These are phyloP conservation scores for Cercospora berteroae DNA, from an alignment of 2,329 filamentous ascomycete species.

Conservation along the genomic window DNA sequence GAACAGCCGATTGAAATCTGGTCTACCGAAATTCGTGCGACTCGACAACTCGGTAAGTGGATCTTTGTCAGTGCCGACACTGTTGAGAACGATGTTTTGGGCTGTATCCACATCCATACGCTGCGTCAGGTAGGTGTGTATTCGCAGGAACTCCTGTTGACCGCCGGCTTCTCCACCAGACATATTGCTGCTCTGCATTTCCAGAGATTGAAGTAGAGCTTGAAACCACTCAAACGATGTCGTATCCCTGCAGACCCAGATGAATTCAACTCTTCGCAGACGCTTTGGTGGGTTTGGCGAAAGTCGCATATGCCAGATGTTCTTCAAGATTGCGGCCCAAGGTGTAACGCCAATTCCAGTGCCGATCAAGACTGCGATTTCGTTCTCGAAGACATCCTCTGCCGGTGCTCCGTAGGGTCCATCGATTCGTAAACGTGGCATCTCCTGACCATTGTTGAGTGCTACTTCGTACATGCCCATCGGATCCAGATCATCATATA, in stretches of 20 bases:
- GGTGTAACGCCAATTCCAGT: slow-evolving; percentile 86
- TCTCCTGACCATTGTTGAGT: slow-evolving; percentile 85
- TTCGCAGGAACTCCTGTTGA: slow-evolving; percentile 82
- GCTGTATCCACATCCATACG: slow-evolving; percentile 87
- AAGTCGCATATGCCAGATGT: slow-evolving; percentile 95
- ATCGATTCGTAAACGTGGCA: slow-evolving; percentile 87
- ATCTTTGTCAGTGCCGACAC: slow-evolving; percentile 81
- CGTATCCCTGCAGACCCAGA: slow-evolving; percentile 97
- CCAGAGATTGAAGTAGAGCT: slow-evolving; percentile 83
- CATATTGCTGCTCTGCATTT: slow-evolving; percentile 74
- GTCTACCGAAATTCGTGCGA: slow-evolving; percentile 90
- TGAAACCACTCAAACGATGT: slow-evolving; percentile 99
- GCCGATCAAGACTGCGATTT: slow-evolving; percentile 80
- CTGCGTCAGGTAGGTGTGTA: slow-evolving; percentile 97
- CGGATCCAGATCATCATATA: slow-evolving; percentile 86
- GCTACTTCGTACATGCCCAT: slow-evolving; percentile 98
- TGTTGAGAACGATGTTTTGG: slow-evolving; percentile 96
- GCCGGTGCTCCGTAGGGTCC: slow-evolving; percentile 95
- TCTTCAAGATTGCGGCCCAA: slow-evolving; percentile 87
- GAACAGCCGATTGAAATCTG: slow-evolving; percentile 81
- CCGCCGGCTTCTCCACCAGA: slow-evolving; percentile 48
- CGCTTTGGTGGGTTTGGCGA: slow-evolving; percentile 84
- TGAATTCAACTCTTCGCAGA: slow-evolving; percentile 93
- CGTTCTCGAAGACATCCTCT: slow-evolving; percentile 94
- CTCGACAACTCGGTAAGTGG: slow-evolving; percentile 87